Evolutionary conservation across 2,329 filamentous ascomycete species (phyloP).

Genomic region (Fusarium sp.): DNA sequence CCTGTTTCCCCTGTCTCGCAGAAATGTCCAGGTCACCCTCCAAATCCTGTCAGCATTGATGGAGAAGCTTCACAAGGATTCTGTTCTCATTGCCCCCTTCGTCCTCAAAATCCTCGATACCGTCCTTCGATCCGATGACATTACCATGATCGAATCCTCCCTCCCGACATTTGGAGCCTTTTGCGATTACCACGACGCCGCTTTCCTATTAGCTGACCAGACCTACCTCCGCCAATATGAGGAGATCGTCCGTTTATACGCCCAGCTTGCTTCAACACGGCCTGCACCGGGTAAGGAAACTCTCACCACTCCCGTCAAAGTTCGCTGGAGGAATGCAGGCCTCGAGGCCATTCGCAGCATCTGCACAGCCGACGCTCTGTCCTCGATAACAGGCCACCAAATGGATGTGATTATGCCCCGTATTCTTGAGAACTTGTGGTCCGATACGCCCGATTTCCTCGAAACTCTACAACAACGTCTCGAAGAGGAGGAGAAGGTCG

Average conservation of each 20-base stretch:
- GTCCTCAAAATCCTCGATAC: conserved; percentile 86
- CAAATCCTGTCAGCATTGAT: conserved; percentile 92
- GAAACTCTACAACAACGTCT: conserved; percentile 74
- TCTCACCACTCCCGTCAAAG: conserved; percentile 76
- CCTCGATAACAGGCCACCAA: conserved; percentile 79
- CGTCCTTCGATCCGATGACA: conserved; percentile 85
- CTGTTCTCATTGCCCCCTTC: conserved; percentile 86
- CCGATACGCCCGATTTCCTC: conserved; percentile 76
- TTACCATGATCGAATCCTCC: conserved; percentile 92
- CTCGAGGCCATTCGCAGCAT: conserved; percentile 84
- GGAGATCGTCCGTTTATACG: conserved; percentile 82
- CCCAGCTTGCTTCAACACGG: conserved; percentile 78
- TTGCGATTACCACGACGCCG: conserved; percentile 87
- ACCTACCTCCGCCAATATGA: conserved; percentile 85
- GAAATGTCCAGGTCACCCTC: conserved; percentile 93
- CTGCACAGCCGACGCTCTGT: conserved; percentile 81
- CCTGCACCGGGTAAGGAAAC: conserved; percentile 62
- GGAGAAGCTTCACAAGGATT: conserved; percentile 90
- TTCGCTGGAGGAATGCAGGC: conserved; percentile 81
- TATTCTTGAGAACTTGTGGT: conserved; percentile 87
- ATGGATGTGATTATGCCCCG: conserved; percentile 83
- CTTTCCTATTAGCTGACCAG: conserved; percentile 85
- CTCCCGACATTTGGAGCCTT: conserved; percentile 88
- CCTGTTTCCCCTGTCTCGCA: conserved; percentile 50
- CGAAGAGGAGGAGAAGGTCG: conserved; percentile 73